Evolutionary conservation across 352 stramenopile species (phyloP).

Genomic region (Phytophthora ohioensis): DNA sequence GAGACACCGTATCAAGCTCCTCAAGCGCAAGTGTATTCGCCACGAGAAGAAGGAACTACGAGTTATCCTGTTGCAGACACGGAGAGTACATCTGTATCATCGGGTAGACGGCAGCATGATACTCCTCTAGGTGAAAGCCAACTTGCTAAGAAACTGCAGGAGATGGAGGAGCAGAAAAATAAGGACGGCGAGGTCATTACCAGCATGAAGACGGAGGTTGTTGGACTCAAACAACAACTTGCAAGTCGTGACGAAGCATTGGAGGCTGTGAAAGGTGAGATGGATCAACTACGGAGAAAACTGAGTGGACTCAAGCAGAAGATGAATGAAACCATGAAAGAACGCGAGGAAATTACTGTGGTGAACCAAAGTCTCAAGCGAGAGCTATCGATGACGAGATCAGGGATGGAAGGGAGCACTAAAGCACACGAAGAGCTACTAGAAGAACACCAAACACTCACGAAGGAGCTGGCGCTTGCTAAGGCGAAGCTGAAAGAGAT

Average conservation of each 20-base stretch:
- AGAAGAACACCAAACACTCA: slow-evolving; percentile 28
- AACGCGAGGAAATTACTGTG: slow-evolving; percentile 35
- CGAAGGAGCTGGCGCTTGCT: slow-evolving; percentile 35
- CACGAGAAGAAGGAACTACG: slow-evolving; percentile 20
- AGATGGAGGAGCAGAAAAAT: slow-evolving; percentile 42
- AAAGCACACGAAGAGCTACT: slow-evolving; percentile 31
- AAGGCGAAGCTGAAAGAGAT: slow-evolving; percentile 38
- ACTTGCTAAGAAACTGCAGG: slow-evolving; percentile 36
- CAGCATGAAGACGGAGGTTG: slow-evolving; percentile 32
- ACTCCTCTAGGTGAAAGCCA: slow-evolving; percentile 19
- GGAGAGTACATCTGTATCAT: slow-evolving; percentile 14
- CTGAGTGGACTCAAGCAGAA: slow-evolving; percentile 32
- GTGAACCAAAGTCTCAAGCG: slow-evolving; percentile 46
- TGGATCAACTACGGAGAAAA: slow-evolving; percentile 31
- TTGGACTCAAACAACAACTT: slow-evolving; percentile 36
- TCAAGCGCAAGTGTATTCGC: slow-evolving; percentile 32
- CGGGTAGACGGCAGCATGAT: slow-evolving; percentile 25
- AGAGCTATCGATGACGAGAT: slow-evolving; percentile 38
- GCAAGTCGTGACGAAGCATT: slow-evolving; percentile 32
- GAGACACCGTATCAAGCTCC: slow-evolving; percentile 31
- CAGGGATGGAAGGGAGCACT: slow-evolving; percentile 28
- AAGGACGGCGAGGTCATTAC: slow-evolving; percentile 39
- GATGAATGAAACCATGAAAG: slow-evolving; percentile 32
- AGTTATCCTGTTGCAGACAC: slow-evolving; percentile 28
- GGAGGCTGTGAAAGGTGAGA: slow-evolving; percentile 27